These are phyloP conservation scores for Fusarium sp. DNA, from an alignment of 2,329 filamentous ascomycete genomes.

Conservation along the genomic window DNA sequence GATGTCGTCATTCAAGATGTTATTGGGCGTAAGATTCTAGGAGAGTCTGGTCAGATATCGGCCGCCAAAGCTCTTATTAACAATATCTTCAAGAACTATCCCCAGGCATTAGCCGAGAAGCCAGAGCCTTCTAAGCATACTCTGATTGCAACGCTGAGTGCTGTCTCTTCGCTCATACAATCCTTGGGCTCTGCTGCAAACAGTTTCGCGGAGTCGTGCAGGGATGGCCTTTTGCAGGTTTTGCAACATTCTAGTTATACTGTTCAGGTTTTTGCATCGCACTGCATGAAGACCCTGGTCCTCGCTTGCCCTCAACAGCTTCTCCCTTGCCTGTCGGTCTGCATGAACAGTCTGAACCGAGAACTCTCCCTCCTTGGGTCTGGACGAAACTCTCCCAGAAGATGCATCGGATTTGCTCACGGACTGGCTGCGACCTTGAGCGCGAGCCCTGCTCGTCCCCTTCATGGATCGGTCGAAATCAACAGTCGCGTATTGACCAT, in stretches of 20 bases:
- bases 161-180: slow-evolving; percentile 81
- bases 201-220: slow-evolving; percentile 82
- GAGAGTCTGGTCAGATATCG: slow-evolving; percentile 88
- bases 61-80: slow-evolving; percentile 87
- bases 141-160: slow-evolving; percentile 82
- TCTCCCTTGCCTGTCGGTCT: slow-evolving; percentile 90
- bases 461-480: slow-evolving; percentile 95
- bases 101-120: slow-evolving; percentile 87
- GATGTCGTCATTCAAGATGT: slow-evolving; percentile 87
- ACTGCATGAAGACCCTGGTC: slow-evolving; percentile 88
- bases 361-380: slow-evolving; percentile 84
- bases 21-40: slow-evolving; percentile 83
- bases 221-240: slow-evolving; percentile 89
- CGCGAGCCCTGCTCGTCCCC: slow-evolving; percentile 85
- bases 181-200: slow-evolving; percentile 86
- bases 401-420: slow-evolving; percentile 92
- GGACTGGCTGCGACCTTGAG: slow-evolving; percentile 92
- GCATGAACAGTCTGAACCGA: slow-evolving; percentile 93
- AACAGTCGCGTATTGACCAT: slow-evolving; percentile 92
- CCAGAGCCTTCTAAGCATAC: slow-evolving; percentile 90
- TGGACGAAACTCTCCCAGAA: slow-evolving; percentile 81
- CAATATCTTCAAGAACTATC: slow-evolving; percentile 92
- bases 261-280: slow-evolving; percentile 90
- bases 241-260: slow-evolving; percentile 96
- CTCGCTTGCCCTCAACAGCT: slow-evolving; percentile 93